A percentile compares a stretch with the other conserved stretches of the same genome.
phyloP scores from a whole-genome alignment of 2,329 filamentous ascomycete genomes.

The Aureobasidium sp. region DNA sequence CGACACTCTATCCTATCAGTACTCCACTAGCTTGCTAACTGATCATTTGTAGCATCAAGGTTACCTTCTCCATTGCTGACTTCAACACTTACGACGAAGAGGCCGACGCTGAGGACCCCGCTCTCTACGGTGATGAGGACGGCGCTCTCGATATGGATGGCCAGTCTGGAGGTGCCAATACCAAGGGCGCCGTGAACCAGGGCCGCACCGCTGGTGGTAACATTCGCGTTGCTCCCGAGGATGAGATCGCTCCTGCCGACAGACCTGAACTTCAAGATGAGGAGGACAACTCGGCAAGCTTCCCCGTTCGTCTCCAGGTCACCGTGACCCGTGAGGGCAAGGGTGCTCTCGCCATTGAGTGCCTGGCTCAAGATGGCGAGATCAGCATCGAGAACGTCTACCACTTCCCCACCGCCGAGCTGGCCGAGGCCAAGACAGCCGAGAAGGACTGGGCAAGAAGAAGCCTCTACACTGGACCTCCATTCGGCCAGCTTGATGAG shows the following conservation, averaged over 20 bases:
- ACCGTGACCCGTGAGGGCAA: constrained; percentile 81
- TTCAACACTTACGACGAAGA: constrained; percentile 47
- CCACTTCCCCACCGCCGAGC: constrained; percentile 71
- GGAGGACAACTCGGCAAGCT: constrained; percentile 51
- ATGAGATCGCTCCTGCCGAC: constrained; percentile 51
- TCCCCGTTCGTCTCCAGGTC: constrained; percentile 78
- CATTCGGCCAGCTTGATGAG: constrained; percentile 90
- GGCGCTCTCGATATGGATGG: constrained; percentile 35
- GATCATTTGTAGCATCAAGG: constrained; percentile 53
- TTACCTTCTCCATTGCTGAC: constrained; percentile 80
- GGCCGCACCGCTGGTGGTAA: constrained; percentile 45
- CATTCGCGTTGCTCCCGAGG: constrained; percentile 50
- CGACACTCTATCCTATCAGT: constrained; percentile 28
- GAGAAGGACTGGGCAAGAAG: constrained; percentile 64
- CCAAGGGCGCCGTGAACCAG: constrained; percentile 51
- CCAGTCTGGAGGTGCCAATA: constrained; percentile 51
- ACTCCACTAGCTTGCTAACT: constrained; percentile 14
- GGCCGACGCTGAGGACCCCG: constrained; percentile 24
- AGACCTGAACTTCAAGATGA: constrained; percentile 52
- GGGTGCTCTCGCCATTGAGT: constrained; percentile 81
- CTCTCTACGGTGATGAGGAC: constrained; percentile 29
- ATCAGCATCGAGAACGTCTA: constrained; percentile 87
- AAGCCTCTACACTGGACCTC: constrained; percentile 80
- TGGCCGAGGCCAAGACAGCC: constrained; percentile 68
- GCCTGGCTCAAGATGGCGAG: constrained; percentile 75